Percentiles rank a stretch among this genome's conserved stretches.
Conservation (phyloP, 2,329 filamentous ascomycete genomes). For the Talaromyces sp. region DNA sequence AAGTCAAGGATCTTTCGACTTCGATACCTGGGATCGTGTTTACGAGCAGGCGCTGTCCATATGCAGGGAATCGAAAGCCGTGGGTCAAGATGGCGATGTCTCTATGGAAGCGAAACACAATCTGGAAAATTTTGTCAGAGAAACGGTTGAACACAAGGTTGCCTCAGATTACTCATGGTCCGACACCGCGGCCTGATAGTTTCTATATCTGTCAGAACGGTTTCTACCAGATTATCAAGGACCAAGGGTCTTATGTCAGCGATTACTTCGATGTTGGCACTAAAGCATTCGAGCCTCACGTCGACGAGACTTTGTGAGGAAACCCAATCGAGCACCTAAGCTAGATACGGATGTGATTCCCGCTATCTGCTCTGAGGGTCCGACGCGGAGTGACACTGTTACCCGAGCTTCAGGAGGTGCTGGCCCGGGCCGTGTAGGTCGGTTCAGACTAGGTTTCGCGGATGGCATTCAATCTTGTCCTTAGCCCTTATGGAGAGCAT, state of each 20-base stretch:
- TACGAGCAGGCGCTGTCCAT: conserved; percentile 63
- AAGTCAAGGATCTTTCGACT: conserved; percentile 75
- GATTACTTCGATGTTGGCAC: background rate
- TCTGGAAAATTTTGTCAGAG: conserved; percentile 62
- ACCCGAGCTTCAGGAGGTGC: background rate
- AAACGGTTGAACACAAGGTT: conserved; percentile 59
- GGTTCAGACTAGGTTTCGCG: conserved; percentile 3
- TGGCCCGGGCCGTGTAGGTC: background rate
- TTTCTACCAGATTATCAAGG: background rate
- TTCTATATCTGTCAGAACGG: background rate
- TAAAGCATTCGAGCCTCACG: background rate
- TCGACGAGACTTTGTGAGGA: background rate
- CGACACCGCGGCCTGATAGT: conserved; percentile 35
- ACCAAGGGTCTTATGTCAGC: background rate
- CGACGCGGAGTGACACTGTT: background rate
- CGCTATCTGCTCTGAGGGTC: background rate
- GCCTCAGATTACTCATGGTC: conserved; percentile 41
- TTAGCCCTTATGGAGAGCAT: background rate
- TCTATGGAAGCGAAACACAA: conserved; percentile 45
- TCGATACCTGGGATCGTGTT: conserved; percentile 72
- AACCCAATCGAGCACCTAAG: background rate
- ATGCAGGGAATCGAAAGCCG: conserved; percentile 56
- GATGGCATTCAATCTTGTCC: background rate
- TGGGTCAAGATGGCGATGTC: conserved; percentile 44
- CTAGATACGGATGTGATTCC: background rate